Conservation (phyloP, 1,139 yeast genomes). For the Kodamaea plutei region DNA sequence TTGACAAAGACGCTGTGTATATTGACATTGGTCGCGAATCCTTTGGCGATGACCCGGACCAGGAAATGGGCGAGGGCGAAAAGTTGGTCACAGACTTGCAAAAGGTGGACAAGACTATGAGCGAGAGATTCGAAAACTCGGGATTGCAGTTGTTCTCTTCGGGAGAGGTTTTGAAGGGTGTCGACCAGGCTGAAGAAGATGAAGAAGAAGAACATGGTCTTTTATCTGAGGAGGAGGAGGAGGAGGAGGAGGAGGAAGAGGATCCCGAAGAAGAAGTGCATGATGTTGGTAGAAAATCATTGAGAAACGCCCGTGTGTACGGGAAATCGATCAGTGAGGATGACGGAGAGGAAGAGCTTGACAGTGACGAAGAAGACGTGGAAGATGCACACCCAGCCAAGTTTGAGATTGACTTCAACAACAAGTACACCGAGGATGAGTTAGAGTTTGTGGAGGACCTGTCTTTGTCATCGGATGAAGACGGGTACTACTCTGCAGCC, state of each 20-base stretch:
- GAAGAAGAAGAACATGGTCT: constrained; percentile 37
- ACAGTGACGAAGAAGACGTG: constrained; percentile 32
- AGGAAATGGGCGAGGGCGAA: constrained; percentile 81
- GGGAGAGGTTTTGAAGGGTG: constrained; percentile 46
- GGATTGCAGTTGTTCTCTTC: constrained; percentile 71
- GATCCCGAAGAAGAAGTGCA: constrained; percentile 25
- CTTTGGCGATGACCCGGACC: constrained; percentile 42
- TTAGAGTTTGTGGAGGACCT: constrained; percentile 50
- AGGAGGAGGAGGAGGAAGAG: constrained; percentile 29
- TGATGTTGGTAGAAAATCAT: constrained; percentile 54
- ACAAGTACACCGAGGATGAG: constrained; percentile 42
- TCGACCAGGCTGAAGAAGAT: constrained; percentile 25
- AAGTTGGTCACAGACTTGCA: constrained; percentile 79
- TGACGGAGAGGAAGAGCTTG: constrained; percentile 41
- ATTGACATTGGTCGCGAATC: constrained; percentile 74
- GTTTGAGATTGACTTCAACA: constrained; percentile 32
- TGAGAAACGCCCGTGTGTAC: constrained; percentile 59
- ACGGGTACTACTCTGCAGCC: constrained; percentile 42
- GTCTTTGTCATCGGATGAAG: constrained; percentile 36
- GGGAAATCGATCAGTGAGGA: constrained; percentile 52
- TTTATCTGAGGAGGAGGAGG: constrained; percentile 33
- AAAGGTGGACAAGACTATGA: constrained; percentile 58
- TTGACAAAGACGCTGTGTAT: constrained; percentile 96
- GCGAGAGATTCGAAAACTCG: constrained; percentile 56
- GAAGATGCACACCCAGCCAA: constrained; percentile 21